Evolutionary conservation across 2,329 filamentous ascomycete genomes (phyloP), one percentile per base, ranked within the genome.

Genomic region (Fusarium falciforme): DNA sequence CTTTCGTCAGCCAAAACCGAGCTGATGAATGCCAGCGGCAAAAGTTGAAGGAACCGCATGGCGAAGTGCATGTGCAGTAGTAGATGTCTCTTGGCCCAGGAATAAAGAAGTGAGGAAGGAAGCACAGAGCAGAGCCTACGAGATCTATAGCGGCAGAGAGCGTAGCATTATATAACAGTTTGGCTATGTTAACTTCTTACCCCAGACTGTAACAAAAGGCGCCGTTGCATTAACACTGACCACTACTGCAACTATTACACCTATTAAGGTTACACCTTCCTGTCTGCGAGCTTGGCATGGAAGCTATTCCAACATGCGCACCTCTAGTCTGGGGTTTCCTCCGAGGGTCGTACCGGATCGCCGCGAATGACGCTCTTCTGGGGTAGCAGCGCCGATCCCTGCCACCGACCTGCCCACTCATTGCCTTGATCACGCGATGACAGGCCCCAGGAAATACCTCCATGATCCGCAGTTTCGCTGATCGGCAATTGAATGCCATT

Each of bases 371-470:
- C 20, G 35, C 71, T 52, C 3, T 64, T 71, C 42, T 64, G 12
- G 67, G 71, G 20, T 54, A 36, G 17, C 10, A 25, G 7, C 25
- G 20, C 67, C 63, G 71, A 44, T 68, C 71, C 71, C 59, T 73
- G 67, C 47, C 49, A 40, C 36, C 38, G n/a, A 29, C 25, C 22
- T 38, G 27, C 35, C 35, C 57, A 52, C 57, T 59, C 36, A 29
- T 42, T 38, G 25, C 57, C 22, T 59, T 20, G 20, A 40, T 58
- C 31, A 36, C 20, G 54, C 22, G 17, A 27, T 9, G 25, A n/a
- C 17, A 42, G 17, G 7, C 55, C 33, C 27, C 25, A 33, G 55
- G 25, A 29, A 29, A 29, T 27, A 17, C 35, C 9, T 25, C 36
- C 16, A 59, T 57, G 31, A 63, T 73, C 71, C 66, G 66, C 70